Evolutionary conservation across 2,329 filamentous ascomycete genomes (phyloP).

Genomic region (Pseudogymnoascus sp.): DNA sequence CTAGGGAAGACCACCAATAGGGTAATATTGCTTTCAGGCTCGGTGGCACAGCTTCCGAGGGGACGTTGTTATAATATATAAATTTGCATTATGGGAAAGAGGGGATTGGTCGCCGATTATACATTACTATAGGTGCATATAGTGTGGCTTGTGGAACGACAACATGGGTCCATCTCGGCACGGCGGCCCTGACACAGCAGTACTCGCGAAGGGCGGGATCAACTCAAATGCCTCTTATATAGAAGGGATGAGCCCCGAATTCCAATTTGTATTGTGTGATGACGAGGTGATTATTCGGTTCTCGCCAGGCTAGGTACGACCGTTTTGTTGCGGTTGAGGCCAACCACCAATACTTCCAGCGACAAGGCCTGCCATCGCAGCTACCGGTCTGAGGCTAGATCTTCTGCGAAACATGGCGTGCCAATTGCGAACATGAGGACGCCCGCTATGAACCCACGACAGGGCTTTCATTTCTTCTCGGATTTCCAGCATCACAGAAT

Average conservation of each 20-base stretch:
- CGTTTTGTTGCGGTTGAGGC: no score
- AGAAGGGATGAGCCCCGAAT: no score
- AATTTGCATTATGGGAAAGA: neutral
- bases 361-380: conserved; percentile 76
- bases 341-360: conserved; percentile 68
- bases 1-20: neutral
- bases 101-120: neutral
- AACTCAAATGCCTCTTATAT: no score
- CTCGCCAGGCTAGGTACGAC: no score
- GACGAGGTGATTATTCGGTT: no score
- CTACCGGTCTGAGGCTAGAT: conserved; percentile 23
- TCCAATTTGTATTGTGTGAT: no score
- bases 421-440: neutral
- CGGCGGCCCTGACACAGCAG: no score
- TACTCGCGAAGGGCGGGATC: no score
- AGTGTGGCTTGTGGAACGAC: neutral
- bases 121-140: neutral
- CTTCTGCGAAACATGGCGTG: neutral
- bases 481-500: neutral
- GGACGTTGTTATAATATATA: neutral
- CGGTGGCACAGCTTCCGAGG: neutral
- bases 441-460: neutral
- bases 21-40: neutral
- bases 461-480: neutral
- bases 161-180: neutral